Base-by-base conservation (phyloP, 305 asterid species). In the Solanum aculeatissimum region DNA sequence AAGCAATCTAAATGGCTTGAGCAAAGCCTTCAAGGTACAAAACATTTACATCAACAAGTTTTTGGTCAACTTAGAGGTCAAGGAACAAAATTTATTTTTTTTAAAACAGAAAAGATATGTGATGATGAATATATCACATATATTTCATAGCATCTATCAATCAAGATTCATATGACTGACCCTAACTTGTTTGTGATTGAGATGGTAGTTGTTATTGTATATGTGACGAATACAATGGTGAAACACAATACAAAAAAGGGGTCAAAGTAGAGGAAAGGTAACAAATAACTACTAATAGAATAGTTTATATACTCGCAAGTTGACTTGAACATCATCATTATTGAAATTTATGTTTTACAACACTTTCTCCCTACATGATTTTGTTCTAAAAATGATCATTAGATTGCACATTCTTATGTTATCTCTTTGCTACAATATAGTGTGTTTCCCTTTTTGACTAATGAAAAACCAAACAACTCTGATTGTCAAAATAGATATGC, bases 1-100 rank as follows among this genome's bases (percentile, higher is more conserved):
- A 97, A 97, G 86, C 99, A 97, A 86, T 92, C 98, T 25, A 96
- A 96, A 92, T 95, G 99, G 99, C 98, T 96, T 51, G 98, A 95
- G 63, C 98, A 94, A 66, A 89, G 94, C 92, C 91, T 95, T 66
- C 94, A 88, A 86, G 99, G 99, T 95, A 88, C 25, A 25, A 72
- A 18, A 57, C 6, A 27, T 21, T n/a, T 68, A 18, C 19, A 6
- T 58, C 16, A 14, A 38, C 7, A 45, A 6, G 2, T 18, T 62
- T 58, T 60, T 14, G 3, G 19, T 47, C 7, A 42, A 12, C 5
- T 43, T 45, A 23, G 23, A 72, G 42, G 9, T 23, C 25, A 72
- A 74, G 23, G 18, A 7, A 45, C 19, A 8, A 7, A 54, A 1
- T 1, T 55, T 55, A 42, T 42, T 54, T 54, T 32, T 53, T 16